These are phyloP conservation scores for Symbiodinium pilosum DNA, from an alignment of 73 alveolate genomes.

Conservation along the genomic window DNA sequence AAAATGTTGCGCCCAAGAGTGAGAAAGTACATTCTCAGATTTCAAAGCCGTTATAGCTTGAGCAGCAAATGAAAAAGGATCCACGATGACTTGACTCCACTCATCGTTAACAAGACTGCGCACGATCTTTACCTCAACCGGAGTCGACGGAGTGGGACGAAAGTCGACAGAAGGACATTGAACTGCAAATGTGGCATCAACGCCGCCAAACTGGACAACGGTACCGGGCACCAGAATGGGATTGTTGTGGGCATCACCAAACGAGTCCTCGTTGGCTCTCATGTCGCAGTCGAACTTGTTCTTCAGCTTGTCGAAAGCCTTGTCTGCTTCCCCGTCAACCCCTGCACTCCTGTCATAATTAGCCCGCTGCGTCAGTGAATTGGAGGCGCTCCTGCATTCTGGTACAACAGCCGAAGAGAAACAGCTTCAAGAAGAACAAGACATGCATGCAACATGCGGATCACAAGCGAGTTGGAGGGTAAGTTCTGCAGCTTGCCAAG, in stretches of 20 bases:
- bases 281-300: not conserved
- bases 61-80: not conserved
- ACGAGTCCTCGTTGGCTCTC: not conserved
- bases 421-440: too few relatives aligned
- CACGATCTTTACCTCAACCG: not conserved
- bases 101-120: not conserved
- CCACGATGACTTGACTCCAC: not conserved
- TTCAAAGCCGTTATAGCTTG: not conserved
- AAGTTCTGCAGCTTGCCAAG: too few relatives aligned
- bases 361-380: not conserved
- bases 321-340: too few relatives aligned
- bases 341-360: not conserved
- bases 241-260: not conserved
- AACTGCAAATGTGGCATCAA: not conserved
- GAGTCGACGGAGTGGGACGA: not conserved
- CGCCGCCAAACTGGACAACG: not conserved
- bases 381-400: conserved; percentile 7
- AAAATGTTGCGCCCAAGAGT: not conserved
- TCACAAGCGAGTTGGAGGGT: too few relatives aligned
- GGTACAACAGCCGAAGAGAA: too few relatives aligned
- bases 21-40: not conserved
- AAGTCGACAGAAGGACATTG: not conserved
- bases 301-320: not conserved
- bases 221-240: not conserved
- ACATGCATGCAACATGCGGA: too few relatives aligned